These are phyloP conservation scores for Exophiala aquamarina DNA, from an alignment of 2,329 filamentous ascomycete genomes.

Conservation along the genomic window DNA sequence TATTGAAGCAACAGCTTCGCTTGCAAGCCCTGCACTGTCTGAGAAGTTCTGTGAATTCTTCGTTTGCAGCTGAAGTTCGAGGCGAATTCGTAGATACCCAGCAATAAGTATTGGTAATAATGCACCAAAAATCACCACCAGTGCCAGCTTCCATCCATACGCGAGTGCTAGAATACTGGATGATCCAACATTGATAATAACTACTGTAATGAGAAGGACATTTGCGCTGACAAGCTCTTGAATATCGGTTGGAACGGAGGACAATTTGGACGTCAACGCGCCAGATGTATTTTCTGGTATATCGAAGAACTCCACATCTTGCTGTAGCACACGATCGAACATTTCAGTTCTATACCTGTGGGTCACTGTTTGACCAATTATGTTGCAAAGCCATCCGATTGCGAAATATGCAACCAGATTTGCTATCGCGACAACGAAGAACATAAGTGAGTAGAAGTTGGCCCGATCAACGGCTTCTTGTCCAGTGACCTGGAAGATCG, in stretches of 20 bases:
- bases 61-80: constrained; percentile 49
- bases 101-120: constrained; percentile 47
- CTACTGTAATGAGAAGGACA: constrained; percentile 48
- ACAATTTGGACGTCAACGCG: constrained; percentile 31
- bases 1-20: constrained; percentile 52
- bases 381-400: constrained; percentile 35
- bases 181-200: constrained; percentile 47
- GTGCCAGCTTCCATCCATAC: constrained; percentile 49
- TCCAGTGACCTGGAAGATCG: constrained; percentile 27
- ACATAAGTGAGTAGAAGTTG: constrained; percentile 50
- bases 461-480: constrained; percentile 30
- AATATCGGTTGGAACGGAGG: constrained; percentile 33
- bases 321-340: constrained; percentile 29
- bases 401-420: constrained; percentile 40
- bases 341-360: constrained; percentile 27
- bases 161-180: constrained; percentile 48
- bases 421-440: constrained; percentile 44
- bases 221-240: constrained; percentile 55
- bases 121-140: constrained; percentile 49
- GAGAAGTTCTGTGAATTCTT: constrained; percentile 47
- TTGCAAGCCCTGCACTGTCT: constrained; percentile 49
- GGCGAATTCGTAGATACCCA: constrained; percentile 51
- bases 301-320: constrained; percentile 36
- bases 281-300: constrained; percentile 33
- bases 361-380: constrained; percentile 30